Percentiles rank a stretch among this genome's conserved stretches.
Evolutionary conservation across 2,329 filamentous ascomycete species (phyloP).

Genomic region (Parasarocladium wereldwijsianum): DNA sequence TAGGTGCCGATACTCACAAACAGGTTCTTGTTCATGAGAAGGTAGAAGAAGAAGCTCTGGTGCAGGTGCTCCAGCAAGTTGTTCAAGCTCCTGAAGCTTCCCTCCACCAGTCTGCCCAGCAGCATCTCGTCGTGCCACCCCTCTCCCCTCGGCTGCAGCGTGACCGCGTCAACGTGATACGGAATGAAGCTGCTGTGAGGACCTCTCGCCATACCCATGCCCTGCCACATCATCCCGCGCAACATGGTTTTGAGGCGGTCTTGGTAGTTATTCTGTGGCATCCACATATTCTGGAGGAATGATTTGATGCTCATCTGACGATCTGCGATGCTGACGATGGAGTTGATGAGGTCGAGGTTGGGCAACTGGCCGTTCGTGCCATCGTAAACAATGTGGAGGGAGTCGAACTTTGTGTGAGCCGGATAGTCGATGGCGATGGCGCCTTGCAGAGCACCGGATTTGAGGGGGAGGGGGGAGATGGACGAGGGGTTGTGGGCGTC

Average conservation of each 20-base stretch:
- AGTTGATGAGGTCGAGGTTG: conserved; percentile 93
- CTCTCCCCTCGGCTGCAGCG: conserved; percentile 74
- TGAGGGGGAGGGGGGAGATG: conserved; percentile 67
- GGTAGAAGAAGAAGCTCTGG: conserved; percentile 98
- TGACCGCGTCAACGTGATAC: conserved; percentile 94
- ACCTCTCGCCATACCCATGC: conserved; percentile 66
- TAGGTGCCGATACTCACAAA: conserved; percentile 99
- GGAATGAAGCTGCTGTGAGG: conserved; percentile 94
- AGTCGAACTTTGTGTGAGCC: conserved; percentile 70
- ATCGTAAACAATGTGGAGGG: conserved; percentile 84
- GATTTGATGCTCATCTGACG: conserved; percentile 86
- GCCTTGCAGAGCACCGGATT: conserved; percentile 85
- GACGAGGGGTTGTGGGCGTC: conserved; percentile 61
- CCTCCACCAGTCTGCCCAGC: conserved; percentile 77
- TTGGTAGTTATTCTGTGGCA: conserved; percentile 64
- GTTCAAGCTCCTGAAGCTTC: conserved; percentile 84
- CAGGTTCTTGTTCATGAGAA: conserved; percentile 77
- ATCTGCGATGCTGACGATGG: conserved; percentile 70
- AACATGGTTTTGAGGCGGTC: conserved; percentile 80
- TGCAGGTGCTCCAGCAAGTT: conserved; percentile 94
- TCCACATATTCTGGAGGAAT: conserved; percentile 76
- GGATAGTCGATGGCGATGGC: conserved; percentile 90
- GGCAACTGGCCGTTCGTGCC: conserved; percentile 91
- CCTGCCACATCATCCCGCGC: conserved; percentile 84
- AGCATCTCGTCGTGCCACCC: conserved; percentile 98